Conservation (phyloP, 2,329 filamentous ascomycete genomes). For the Penicillium sp. region DNA sequence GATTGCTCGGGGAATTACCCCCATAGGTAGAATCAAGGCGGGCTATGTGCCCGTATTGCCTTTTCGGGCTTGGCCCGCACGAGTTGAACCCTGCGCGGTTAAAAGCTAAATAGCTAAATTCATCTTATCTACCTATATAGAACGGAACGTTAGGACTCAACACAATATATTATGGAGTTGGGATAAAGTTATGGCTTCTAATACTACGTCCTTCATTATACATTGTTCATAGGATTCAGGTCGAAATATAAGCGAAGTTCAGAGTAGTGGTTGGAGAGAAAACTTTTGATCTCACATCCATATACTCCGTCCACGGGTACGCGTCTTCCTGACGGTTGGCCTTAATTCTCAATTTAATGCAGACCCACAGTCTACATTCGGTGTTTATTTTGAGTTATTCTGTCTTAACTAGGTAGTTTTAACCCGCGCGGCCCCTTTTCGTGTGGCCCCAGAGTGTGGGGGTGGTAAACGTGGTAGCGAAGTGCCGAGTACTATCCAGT, state of each 20-base stretch:
- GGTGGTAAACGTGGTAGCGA: too few relatives aligned
- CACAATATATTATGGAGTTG: neutral
- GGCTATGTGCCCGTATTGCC: too few relatives aligned
- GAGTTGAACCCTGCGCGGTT: neutral
- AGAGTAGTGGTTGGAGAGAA: neutral
- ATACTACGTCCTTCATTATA: neutral
- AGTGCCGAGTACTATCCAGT: too few relatives aligned
- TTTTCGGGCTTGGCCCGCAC: too few relatives aligned
- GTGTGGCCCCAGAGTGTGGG: neutral
- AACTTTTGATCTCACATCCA: neutral
- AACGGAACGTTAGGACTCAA: too few relatives aligned
- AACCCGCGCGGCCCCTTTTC: neutral
- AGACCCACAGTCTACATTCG: neutral
- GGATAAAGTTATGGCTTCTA: neutral
- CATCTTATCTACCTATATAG: neutral
- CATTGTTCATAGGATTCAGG: too few relatives aligned
- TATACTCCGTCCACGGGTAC: neutral
- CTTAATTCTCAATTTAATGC: neutral
- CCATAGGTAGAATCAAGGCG: neutral
- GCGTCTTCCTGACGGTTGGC: neutral
- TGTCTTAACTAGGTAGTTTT: neutral
- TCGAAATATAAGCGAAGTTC: too few relatives aligned
- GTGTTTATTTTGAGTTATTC: neutral
- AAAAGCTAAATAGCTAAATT: neutral
- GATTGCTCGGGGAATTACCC: neutral